Evolutionary conservation across 2,329 filamentous ascomycete species (phyloP).

Genomic region (Incumbomyces lentus): DNA sequence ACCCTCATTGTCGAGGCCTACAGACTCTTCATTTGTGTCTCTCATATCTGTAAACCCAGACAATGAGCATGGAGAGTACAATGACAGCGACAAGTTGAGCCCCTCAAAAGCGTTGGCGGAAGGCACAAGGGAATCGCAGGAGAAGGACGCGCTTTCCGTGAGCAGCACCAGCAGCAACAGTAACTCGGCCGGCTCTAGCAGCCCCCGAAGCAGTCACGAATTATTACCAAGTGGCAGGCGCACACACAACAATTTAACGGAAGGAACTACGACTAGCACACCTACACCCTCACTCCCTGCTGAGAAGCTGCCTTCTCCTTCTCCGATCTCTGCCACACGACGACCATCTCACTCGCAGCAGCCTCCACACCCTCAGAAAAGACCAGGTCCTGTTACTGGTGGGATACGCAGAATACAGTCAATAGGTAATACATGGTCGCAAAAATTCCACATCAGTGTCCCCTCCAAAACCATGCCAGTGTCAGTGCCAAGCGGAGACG

Average conservation of each 20-base stretch:
- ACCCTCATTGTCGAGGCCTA: too few relatives aligned
- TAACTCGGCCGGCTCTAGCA: too few relatives aligned
- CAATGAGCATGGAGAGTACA: not conserved
- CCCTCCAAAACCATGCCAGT: not conserved
- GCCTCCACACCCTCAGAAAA: not conserved
- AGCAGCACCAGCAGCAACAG: too few relatives aligned
- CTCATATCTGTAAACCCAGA: not conserved
- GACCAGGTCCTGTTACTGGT: not conserved
- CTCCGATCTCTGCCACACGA: not conserved
- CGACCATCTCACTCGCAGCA: not conserved
- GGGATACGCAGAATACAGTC: conserved; percentile 17
- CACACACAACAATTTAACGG: not conserved
- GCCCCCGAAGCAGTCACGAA: not conserved
- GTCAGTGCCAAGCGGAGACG: not conserved
- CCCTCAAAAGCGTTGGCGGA: not conserved
- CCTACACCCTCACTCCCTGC: not conserved
- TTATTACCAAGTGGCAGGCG: too few relatives aligned
- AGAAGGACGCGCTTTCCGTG: not conserved
- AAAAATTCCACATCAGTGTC: conserved; percentile 16
- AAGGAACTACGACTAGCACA: not conserved
- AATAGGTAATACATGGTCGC: conserved; percentile 15
- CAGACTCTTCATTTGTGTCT: not conserved
- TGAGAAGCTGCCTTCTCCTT: not conserved
- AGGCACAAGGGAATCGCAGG: not conserved
- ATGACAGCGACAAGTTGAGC: not conserved